Evolutionary conservation across 2,329 filamentous ascomycete genomes (phyloP), one percentile per base, ranked within the genome.

Genomic region (Aquanectria penicillioides): DNA sequence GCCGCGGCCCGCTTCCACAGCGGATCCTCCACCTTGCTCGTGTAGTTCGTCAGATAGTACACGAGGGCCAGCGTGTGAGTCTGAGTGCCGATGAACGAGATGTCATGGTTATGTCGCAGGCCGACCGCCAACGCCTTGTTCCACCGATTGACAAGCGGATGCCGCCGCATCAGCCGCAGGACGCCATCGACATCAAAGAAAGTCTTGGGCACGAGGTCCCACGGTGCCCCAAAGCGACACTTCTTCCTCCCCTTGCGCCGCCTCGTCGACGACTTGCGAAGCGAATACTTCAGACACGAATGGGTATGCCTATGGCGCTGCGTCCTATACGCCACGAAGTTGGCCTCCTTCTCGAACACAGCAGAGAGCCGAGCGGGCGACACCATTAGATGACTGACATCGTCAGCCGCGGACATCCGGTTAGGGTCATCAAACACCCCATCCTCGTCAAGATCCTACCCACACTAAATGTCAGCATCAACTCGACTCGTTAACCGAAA

Each of bases 271-370:
- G n/a, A n/a, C n/a, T 49, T 34, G n/a, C 7, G 25, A 34, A 38
- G 25, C 13, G 11, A 10, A 17, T 36, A 36, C 6, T 36, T 36
- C 6, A 17, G n/a, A 3, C 33, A 36, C 5, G 33, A 13, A 17
- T 36, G 4, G 6, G 1, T 10, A 17, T 36, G 33, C 1, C 11
- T 36, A 4, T 36, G 33, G 18, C 6, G 18, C 33, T 36, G 15
- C 18, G 15, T 36, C 33, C 23, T 23, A 18, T 47, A 46, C 17
- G 54, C 47, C n/a, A 25, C 51, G 15, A 57, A 57, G 25, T 57
- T 15, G 10, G 54, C 54, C 46, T 57, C 18, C 12, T 57, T 17
- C 2, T 57, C 31, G 17, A 57, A 57, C 26, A 41, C 8, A 34
- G 48, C 13, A 26, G 52, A 55, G 34, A 55, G 28, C 25, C 43